phyloP scores from a whole-genome alignment of 495 filamentous ascomycete genomes.

The Bathelium albidoporum region DNA sequence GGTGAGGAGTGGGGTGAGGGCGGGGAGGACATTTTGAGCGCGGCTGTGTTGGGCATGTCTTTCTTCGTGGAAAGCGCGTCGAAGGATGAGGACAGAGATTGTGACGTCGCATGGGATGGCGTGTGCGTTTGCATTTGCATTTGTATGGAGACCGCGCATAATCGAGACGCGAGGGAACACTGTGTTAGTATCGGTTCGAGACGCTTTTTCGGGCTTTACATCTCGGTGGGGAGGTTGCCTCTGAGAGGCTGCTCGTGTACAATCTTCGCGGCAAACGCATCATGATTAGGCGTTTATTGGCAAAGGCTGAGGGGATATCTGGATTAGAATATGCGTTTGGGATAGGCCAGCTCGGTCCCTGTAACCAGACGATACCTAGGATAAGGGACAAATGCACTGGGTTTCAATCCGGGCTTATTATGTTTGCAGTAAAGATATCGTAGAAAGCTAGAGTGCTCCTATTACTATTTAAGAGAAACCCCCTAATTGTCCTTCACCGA shows the following conservation, averaged over 20 bases:
- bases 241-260: neutral
- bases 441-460: neutral
- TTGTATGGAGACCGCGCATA: neutral
- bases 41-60: neutral
- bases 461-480: too few relatives aligned
- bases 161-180: neutral
- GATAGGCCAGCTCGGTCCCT: neutral
- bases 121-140: neutral
- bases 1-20: neutral
- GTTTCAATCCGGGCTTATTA: neutral
- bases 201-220: neutral
- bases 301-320: neutral
- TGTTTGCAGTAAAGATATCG: neutral
- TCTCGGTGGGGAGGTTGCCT: neutral
- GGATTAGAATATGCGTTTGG: neutral
- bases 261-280: neutral
- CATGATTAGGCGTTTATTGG: conserved; percentile 1
- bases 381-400: neutral
- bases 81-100: neutral
- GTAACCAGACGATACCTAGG: neutral
- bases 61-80: neutral
- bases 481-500: too few relatives aligned
- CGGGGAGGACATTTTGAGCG: conserved; percentile 1
- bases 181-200: neutral
- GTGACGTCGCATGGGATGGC: neutral